Base-by-base conservation (phyloP, 1,284 basidiomycete genomes). In the Pterulicium gracile region DNA sequence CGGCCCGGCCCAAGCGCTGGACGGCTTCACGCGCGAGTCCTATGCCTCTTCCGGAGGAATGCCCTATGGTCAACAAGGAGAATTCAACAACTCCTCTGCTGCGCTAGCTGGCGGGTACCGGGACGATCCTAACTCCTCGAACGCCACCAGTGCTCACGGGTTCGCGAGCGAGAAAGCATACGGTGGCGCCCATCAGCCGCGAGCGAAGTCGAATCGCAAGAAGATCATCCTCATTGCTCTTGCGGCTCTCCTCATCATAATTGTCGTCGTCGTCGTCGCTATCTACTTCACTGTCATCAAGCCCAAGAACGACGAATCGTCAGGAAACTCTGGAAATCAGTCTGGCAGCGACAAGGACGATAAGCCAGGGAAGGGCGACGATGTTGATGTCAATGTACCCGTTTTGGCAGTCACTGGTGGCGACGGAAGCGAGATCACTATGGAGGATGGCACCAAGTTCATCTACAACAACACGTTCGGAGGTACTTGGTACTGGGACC, bases 391-490 rank as follows among this genome's bases (percentile, higher is more conserved):
- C 32, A 10, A 15, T 18, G 34, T 3, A 12, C 23, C 21, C 4
- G 24, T 19, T 39, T 49, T 17, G n/a, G 56, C 61, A 4, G 65
- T 59, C 21, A 61, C 66, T n/a, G 86, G 86, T 19, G 74, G 76
- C 12, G 75, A 83, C 55, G 85, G 85, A 7, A 79, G 78, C 14
- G 69, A 64, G 3, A 66, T 88, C 43, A 75, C 68, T 10, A 68
- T 71, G 42, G 76, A 70, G 1, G 75, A 87, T 56, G 85, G 85
- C 1, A 61, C 70, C 2, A 76, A 70, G 3, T 81, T 87, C 62
- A 73, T 62, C 1, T 89, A 89, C 61, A 68, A 66, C 47, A 89
- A 88, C 61, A 59, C 69, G 14, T 84, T 82, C 56, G 84, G 84
- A 32, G 82, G 83, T 21, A 73, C 70, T 52, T 89, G 83, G 77